phyloP scores from a whole-genome alignment of 1,284 basidiomycete genomes.

The Cryptococcus depauperatus region DNA sequence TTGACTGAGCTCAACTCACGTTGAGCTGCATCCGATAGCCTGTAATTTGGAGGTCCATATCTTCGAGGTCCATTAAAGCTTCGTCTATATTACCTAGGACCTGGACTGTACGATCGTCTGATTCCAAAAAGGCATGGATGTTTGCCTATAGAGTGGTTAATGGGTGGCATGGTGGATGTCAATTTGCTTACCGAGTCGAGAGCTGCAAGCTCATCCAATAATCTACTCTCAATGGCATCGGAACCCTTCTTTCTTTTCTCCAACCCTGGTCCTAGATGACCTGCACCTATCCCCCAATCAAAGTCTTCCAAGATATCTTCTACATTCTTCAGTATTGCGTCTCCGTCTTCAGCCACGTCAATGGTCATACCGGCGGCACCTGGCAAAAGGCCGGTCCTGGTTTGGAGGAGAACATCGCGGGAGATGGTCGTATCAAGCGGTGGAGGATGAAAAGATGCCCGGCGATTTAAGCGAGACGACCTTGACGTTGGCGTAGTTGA shows the following conservation, averaged over 20 bases:
- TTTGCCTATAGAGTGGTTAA: conserved; percentile 60
- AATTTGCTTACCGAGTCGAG: conserved; percentile 66
- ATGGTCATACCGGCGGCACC: conserved; percentile 36
- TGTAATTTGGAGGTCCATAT: conserved; percentile 73
- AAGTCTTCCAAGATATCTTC: conserved; percentile 99
- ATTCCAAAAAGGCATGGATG: conserved; percentile 93
- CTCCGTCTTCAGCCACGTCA: conserved; percentile 53
- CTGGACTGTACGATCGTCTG: conserved; percentile 70
- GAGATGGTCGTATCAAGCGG: conserved; percentile 43
- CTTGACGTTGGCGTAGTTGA: background rate
- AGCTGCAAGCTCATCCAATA: conserved; percentile 78
- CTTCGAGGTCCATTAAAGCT: conserved; percentile 73
- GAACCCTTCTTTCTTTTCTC: conserved; percentile 51
- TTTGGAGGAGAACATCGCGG: conserved; percentile 60
- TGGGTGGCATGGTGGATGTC: background rate
- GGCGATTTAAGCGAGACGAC: conserved; percentile 12
- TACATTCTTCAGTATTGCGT: conserved; percentile 76
- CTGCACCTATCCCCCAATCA: conserved; percentile 66
- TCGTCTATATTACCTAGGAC: conserved; percentile 85
- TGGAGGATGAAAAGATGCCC: conserved; percentile 43
- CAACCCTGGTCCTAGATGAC: conserved; percentile 9
- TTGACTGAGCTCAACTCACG: conserved; percentile 49
- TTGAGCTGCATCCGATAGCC: conserved; percentile 92
- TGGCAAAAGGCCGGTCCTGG: conserved; percentile 30
- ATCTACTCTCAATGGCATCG: conserved; percentile 75